Percentiles rank a stretch among this genome's conserved stretches.
Evolutionary conservation across 1,284 basidiomycete genomes (phyloP).

Genomic region (Earliella scabrosa): DNA sequence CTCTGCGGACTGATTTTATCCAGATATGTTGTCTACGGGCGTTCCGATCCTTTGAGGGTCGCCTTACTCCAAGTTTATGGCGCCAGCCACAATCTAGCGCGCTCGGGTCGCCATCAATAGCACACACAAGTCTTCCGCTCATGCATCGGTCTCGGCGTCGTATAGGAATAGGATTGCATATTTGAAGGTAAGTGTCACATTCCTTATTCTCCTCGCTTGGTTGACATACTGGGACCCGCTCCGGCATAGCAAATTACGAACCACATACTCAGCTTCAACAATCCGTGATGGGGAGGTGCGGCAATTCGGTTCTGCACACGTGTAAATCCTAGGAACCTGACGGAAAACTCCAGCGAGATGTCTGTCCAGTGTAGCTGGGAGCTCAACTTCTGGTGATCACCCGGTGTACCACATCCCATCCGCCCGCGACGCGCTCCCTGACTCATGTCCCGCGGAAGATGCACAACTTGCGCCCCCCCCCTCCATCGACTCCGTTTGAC

Average conservation of each 20-base stretch:
- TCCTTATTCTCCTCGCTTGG: neutral
- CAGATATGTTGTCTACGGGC: neutral
- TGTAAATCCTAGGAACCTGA: conserved; percentile 12
- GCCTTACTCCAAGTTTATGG: neutral
- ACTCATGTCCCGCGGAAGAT: conserved; percentile 18
- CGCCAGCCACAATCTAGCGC: neutral
- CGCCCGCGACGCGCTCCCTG: conserved; percentile 14
- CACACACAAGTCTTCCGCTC: neutral
- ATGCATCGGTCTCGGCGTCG: neutral
- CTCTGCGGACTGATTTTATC: conserved; percentile 4
- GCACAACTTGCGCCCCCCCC: neutral
- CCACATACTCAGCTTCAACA: neutral
- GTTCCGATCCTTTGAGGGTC: neutral
- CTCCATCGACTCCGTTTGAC: conserved; percentile 8
- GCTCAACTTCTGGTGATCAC: conserved; percentile 13
- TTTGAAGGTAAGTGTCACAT: neutral
- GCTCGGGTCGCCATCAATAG: neutral
- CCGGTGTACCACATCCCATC: conserved; percentile 14
- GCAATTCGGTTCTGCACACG: too few species aligned
- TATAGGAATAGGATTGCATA: neutral
- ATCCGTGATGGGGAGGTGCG: conserved; percentile 2
- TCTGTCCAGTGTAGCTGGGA: conserved; percentile 5
- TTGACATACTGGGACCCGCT: neutral
- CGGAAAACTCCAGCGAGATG: conserved; percentile 5
- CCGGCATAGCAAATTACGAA: conserved; percentile 14